Evolutionary conservation across 2,329 filamentous ascomycete genomes (phyloP).

Genomic region (Nigrospora oryzae): DNA sequence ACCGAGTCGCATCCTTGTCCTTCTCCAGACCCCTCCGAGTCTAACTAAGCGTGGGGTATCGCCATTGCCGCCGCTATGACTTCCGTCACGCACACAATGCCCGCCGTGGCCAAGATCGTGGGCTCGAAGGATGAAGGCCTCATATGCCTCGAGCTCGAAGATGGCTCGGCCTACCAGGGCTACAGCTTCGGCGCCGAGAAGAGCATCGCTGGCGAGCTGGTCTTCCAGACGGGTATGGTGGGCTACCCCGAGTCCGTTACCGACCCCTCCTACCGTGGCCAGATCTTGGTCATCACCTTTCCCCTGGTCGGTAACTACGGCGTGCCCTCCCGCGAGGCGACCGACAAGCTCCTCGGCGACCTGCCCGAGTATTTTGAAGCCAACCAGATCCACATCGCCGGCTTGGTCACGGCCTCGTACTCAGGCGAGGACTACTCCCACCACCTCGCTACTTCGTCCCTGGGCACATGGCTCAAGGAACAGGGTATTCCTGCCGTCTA

Average conservation of each 20-base stretch:
- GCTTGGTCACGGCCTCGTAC: constrained; percentile 84
- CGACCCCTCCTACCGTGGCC: constrained; percentile 80
- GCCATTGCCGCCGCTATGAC: too few species aligned
- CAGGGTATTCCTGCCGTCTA: constrained; percentile 91
- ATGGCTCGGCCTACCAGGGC: constrained; percentile 85
- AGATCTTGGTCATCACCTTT: constrained; percentile 97
- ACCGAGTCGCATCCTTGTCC: too few species aligned
- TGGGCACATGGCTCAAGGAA: constrained; percentile 94
- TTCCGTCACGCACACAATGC: constrained; percentile 13
- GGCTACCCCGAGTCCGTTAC: constrained; percentile 95
- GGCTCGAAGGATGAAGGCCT: constrained; percentile 48
- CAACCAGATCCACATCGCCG: constrained; percentile 85
- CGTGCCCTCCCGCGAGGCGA: constrained; percentile 76
- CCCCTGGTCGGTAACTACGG: constrained; percentile 98
- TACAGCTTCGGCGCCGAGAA: constrained; percentile 94
- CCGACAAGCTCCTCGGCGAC: constrained; percentile 77
- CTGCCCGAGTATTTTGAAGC: constrained; percentile 92
- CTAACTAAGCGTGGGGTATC: too few species aligned
- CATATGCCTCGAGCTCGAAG: constrained; percentile 84
- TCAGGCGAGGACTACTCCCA: constrained; percentile 94
- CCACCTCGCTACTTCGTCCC: constrained; percentile 80
- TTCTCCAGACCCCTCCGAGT: too few species aligned
- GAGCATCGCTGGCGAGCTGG: constrained; percentile 91
- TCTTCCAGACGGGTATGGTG: constrained; percentile 99
- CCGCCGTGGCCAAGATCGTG: constrained; percentile 53